phyloP scores from a whole-genome alignment of 805 yeast species.

The Nakazawaea pomicola region DNA sequence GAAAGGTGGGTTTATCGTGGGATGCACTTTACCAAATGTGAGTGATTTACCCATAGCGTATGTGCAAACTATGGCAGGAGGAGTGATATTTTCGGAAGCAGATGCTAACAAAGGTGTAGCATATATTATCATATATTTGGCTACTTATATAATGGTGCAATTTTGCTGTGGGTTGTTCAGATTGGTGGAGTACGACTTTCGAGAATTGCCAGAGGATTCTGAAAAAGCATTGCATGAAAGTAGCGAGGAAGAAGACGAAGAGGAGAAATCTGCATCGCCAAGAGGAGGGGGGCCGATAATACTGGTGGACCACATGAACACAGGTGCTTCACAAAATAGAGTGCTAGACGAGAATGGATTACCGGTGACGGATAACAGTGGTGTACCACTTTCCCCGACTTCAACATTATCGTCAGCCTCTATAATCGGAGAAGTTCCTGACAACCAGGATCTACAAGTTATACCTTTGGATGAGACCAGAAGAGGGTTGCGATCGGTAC shows the following conservation, averaged over 20 bases:
- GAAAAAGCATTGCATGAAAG: conserved; percentile 1
- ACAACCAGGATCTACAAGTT: conserved; percentile 5
- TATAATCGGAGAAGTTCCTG: too few species aligned
- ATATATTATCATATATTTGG: conserved; percentile 52
- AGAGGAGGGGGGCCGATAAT: too few species aligned
- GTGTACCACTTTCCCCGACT: conserved; percentile 10
- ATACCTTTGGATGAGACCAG: conserved; percentile 2
- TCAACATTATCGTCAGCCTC: conserved; percentile 13
- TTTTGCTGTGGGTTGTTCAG: conserved; percentile 49
- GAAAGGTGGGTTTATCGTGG: conserved; percentile 67
- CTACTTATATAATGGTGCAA: conserved; percentile 46
- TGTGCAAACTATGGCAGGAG: conserved; percentile 54
- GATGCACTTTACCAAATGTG: conserved; percentile 70
- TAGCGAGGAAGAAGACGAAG: conserved; percentile 7
- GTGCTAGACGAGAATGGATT: background rate
- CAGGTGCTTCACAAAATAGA: background rate
- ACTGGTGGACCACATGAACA: conserved; percentile 1
- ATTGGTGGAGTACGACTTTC: conserved; percentile 47
- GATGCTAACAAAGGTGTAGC: conserved; percentile 37
- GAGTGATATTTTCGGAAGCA: conserved; percentile 28
- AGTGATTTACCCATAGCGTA: conserved; percentile 78
- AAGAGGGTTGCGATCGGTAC: background rate
- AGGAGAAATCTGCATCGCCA: background rate
- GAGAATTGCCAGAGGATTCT: conserved; percentile 19
- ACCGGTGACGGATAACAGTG: conserved; percentile 5